phyloP scores from a whole-genome alignment of 2,329 filamentous ascomycete genomes.

The Apiospora koreana region DNA sequence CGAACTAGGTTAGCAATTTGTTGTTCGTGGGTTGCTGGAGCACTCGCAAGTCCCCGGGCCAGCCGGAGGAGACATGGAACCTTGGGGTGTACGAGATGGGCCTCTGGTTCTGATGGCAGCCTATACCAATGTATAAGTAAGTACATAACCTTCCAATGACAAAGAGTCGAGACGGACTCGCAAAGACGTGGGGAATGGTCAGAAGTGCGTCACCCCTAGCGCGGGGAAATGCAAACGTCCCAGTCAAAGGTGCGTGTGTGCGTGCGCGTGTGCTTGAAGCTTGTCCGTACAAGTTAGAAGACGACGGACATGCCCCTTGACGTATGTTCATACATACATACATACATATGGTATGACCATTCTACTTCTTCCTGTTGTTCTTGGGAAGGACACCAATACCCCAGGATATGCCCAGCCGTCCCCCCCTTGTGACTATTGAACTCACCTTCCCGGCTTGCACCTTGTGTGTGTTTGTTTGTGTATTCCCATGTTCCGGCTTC shows the following conservation, averaged over 20 bases:
- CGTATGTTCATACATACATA: neutral
- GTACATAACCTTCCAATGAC: neutral
- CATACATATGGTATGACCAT: neutral
- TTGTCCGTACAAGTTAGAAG: neutral
- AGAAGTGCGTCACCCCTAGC: constrained; percentile 1
- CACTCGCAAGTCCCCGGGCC: neutral
- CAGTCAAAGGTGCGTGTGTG: constrained; percentile 1
- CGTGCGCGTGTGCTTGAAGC: neutral
- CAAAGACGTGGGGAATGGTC: neutral
- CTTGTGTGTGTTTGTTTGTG: neutral
- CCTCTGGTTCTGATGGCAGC: neutral
- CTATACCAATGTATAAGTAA: neutral
- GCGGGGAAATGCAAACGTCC: constrained; percentile 5
- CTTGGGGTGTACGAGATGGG: neutral
- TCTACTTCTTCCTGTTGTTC: neutral
- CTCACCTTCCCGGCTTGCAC: neutral
- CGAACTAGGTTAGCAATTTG: neutral
- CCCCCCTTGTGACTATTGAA: neutral
- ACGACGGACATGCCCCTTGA: neutral
- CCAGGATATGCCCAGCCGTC: neutral
- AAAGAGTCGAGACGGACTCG: neutral
- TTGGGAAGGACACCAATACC: neutral
- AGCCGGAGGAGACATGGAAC: neutral
- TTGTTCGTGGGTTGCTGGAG: neutral
- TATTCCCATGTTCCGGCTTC: neutral